Percentiles rank a stretch among this genome's conserved stretches.
Conservation (phyloP, 805 yeast species). For the Priceomyces haplophilus region DNA sequence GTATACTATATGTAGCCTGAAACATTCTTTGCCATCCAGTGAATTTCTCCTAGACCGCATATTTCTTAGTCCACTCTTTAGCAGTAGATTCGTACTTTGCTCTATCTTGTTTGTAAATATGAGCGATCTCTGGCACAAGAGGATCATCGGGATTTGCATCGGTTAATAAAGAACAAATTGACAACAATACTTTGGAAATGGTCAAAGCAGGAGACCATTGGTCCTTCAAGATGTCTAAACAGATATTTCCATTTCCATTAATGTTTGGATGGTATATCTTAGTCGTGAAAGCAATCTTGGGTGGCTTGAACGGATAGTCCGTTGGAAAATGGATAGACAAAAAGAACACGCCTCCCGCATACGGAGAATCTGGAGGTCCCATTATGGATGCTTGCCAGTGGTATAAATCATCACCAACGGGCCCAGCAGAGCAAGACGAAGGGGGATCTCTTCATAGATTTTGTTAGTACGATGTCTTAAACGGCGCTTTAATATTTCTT, state of each 20-base stretch:
- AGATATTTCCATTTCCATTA: constrained; percentile 92
- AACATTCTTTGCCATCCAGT: not conserved
- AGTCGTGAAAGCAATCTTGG: constrained; percentile 83
- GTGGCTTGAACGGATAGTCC: constrained; percentile 98
- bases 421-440: constrained; percentile 98
- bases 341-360: constrained; percentile 91
- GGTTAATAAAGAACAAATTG: constrained; percentile 92
- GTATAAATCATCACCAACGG: constrained; percentile 94
- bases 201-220: constrained; percentile 99
- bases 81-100: constrained; percentile 95
- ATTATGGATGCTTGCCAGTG: constrained; percentile 99
- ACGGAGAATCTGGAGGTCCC: constrained; percentile 96
- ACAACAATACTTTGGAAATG: constrained; percentile 88
- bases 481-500: not conserved
- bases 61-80: constrained; percentile 97
- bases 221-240: constrained; percentile 94
- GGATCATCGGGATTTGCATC: constrained; percentile 99
- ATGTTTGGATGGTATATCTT: constrained; percentile 97
- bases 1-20: constrained; percentile 3
- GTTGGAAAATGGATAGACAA: constrained; percentile 97
- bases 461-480: constrained; percentile 11
- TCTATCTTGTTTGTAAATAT: constrained; percentile 90
- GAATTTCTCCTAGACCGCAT: constrained; percentile 64
- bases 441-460: constrained; percentile 80
- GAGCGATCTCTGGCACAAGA: constrained; percentile 96